Base-by-base conservation (phyloP, 805 yeast species). In the Grigorovia jiainica region DNA sequence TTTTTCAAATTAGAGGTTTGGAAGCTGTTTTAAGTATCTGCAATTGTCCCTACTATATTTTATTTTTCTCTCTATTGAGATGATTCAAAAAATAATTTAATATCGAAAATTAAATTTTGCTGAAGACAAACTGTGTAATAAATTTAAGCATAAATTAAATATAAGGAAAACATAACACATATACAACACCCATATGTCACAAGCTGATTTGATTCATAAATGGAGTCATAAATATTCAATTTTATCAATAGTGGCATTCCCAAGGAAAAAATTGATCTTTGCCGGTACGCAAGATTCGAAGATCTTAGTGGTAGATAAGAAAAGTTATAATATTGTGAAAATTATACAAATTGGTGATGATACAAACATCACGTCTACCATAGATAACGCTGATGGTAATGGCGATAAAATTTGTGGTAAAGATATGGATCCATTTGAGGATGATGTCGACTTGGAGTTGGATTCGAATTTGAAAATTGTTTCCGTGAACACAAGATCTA, bases 211-310 rank as follows among this genome's bases (percentile, higher is more conserved):
- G 27, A 60, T 80, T 2, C 96, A 90, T 58, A 70, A 74, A 53
- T 90, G 97, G 97, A 71, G 75, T 21, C 79, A 78, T 47, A 64
- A 72, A 2, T 78, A 76, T 50, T 80, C 95, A 1, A 79, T 89
- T 15, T 71, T 92, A 7, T 81, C 95, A 38, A 75, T 78, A 3
- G 72, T 75, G 7, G 71, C 82, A 7, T 78, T 82, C 18, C 82
- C 85, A 0, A 59, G 61, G 21, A 67, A 70, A 44, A 71, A 71
- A 27, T 60, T 82, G 7, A 49, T 90, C 4, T 83, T 85, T 57
- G 92, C 95, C 42, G 98, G 98, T 8, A 87, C 96, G 1, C 95
- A 89, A 49, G 85, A 84, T 53, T 84, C 92, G 9, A 75, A 75
- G 49, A 81, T 90, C 33, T 61, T 85, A 32, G 80, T 85, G 1